phyloP scores from a whole-genome alignment of 2,329 filamentous ascomycete species.

The Botryotinia convoluta region DNA sequence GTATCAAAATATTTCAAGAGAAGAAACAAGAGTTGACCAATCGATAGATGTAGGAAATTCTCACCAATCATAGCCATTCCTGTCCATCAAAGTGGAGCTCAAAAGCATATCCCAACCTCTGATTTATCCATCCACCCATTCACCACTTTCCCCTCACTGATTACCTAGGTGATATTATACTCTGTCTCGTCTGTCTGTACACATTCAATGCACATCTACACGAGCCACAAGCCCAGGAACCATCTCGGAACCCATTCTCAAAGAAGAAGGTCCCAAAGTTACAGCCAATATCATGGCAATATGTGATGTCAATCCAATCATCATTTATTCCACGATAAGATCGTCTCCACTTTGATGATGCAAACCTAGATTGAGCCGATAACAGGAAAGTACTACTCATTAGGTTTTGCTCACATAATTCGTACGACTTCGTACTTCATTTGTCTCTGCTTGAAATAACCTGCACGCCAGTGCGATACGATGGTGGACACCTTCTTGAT shows the following conservation, averaged over 20 bases:
- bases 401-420: not conserved
- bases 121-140: not conserved
- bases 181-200: not conserved
- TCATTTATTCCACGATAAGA: not conserved
- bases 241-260: not conserved
- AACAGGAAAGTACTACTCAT: not conserved
- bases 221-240: slow-evolving; percentile 1
- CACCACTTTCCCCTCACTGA: not conserved
- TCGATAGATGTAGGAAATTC: not conserved
- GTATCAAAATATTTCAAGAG: not conserved
- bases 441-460: not conserved
- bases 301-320: not conserved
- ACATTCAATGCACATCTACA: not conserved
- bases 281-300: not conserved
- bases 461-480: not conserved
- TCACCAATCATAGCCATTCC: not conserved
- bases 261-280: slow-evolving; percentile 7
- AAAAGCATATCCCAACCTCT: not conserved
- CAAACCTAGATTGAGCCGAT: not conserved
- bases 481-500: not conserved
- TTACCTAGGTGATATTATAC: not conserved
- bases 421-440: not conserved
- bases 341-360: not conserved
- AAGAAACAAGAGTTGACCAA: not conserved
- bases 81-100: not conserved